Evolutionary conservation across 83 land plant genomes (phyloP).

Genomic region (Isoetes engelmannii): DNA sequence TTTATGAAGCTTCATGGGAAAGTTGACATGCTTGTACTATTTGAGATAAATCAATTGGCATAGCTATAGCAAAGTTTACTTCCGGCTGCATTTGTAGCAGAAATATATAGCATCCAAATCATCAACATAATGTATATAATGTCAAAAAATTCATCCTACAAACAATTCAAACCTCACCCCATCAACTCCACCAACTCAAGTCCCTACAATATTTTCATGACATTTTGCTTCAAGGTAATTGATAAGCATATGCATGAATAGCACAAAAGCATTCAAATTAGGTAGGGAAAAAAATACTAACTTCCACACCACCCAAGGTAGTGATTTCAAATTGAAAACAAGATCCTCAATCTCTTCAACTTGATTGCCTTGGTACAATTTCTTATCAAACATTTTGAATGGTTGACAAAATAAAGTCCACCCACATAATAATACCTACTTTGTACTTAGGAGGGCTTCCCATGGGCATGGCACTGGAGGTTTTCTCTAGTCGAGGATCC

Average conservation of each 20-base stretch:
- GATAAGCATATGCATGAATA: background rate
- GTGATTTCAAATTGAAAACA: constrained; percentile 69
- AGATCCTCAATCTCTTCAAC: constrained; percentile 68
- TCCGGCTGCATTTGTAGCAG: constrained; percentile 44
- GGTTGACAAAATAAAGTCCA: background rate
- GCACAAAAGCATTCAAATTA: background rate
- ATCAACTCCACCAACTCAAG: constrained; percentile 58
- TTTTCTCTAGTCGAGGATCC: too few species aligned
- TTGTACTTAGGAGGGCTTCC: too few species aligned
- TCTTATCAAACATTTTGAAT: constrained; percentile 29
- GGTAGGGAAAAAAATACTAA: constrained; percentile 16
- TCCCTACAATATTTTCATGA: constrained; percentile 57
- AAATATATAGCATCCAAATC: constrained; percentile 15
- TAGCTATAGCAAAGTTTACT: constrained; percentile 79
- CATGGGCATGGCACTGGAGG: too few species aligned
- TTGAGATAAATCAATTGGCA: constrained; percentile 52
- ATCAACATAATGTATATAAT: too few species aligned
- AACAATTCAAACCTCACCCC: constrained; percentile 24
- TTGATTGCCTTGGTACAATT: constrained; percentile 51
- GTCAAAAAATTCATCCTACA: too few species aligned
- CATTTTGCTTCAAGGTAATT: too few species aligned
- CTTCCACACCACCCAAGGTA: constrained; percentile 67
- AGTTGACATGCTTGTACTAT: constrained; percentile 6
- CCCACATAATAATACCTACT: too few species aligned
- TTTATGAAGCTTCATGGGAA: background rate